Base-by-base conservation (phyloP, 2,329 filamentous ascomycete species). In the Trichoderma breve region DNA sequence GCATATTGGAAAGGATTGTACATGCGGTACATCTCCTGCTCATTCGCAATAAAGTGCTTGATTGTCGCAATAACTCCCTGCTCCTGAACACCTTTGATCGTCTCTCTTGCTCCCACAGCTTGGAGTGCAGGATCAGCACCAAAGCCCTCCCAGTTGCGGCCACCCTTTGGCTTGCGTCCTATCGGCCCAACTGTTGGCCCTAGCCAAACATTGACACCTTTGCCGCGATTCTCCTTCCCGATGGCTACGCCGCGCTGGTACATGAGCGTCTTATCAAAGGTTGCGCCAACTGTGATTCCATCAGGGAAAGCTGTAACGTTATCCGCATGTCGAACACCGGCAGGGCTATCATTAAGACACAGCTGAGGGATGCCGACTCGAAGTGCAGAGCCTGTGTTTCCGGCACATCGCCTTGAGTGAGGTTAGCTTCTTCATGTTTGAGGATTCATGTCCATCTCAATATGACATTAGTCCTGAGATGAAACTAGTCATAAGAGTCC, bases 141-240 rank as follows among this genome's bases (percentile, higher is more conserved):
- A 76, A 94, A 94, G 0, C 89, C 89, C 78, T 94, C 92, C 92
- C 92, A 94, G 76, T 89, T 92, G 51, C 92, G 87, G 18, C 92
- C 92, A 15, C 91, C 92, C 63, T 89, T 86, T 0, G 92, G 91
- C 76, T 93, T 92, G 11, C 92, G 86, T 2, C 92, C 92, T 1
- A 94, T 78, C 1, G 93, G 88, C 0, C 92, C 92, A 43, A 94
- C 91, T 0, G 86, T 84, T 1, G 92, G 92, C 0, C 92, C 92
- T 8, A 95, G 84, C 75, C 89, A 90, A 70, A 93, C 85, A 77
- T 94, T 90, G 53, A 90, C 86, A 2, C 92, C 92, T 78, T 94
- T 94, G 2, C 90, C 91, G 21, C 90, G 87, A 70, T 91, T 91
- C 78, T 95, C 92, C 75, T 90, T 83, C 26, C 92, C 92, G 6